Percentiles rank a stretch among this genome's conserved stretches.
These are phyloP conservation scores for Podospora anserina DNA, from an alignment of 495 filamentous ascomycete genomes.

Conservation along the genomic window DNA sequence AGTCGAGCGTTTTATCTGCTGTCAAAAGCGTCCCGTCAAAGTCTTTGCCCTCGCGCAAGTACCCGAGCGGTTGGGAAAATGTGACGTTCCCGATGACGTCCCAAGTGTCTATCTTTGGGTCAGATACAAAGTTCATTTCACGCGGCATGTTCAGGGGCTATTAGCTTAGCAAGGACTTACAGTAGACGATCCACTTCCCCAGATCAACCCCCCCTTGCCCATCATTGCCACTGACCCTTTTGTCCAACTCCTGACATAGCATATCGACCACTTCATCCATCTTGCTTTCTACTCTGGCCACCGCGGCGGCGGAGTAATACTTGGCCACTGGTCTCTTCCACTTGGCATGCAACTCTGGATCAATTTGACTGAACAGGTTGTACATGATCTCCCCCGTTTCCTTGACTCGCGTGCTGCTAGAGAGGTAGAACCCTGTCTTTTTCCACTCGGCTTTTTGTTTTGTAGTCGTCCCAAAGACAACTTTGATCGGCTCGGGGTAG, in stretches of 20 bases:
- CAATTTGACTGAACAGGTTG: constrained; percentile 37
- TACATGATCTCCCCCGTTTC: constrained; percentile 32
- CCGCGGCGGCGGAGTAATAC: constrained; percentile 33
- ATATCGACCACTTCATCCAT: constrained; percentile 30
- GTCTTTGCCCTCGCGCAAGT: constrained; percentile 33
- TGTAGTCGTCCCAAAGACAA: constrained; percentile 21
- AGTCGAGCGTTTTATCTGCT: constrained; percentile 21
- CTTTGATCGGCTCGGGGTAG: constrained; percentile 28
- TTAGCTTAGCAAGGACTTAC: constrained; percentile 12
- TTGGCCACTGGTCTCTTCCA: constrained; percentile 38
- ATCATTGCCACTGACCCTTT: constrained; percentile 9
- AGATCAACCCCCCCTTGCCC: constrained; percentile 13
- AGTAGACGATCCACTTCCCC: constrained; percentile 26
- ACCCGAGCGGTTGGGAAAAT: constrained; percentile 38
- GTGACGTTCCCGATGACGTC: constrained; percentile 34
- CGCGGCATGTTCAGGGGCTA: background rate
- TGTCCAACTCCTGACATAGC: constrained; percentile 20
- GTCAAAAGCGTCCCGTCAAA: constrained; percentile 23
- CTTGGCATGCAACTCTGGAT: constrained; percentile 28
- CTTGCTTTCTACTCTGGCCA: constrained; percentile 32
- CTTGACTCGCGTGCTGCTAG: constrained; percentile 31
- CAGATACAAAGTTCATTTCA: background rate
- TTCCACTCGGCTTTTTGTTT: background rate
- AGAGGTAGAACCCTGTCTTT: constrained; percentile 38
- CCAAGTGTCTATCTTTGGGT: constrained; percentile 27